Evolutionary conservation across 192 early-diverging fungal species (phyloP).

Genomic region (Coemansia sp.): DNA sequence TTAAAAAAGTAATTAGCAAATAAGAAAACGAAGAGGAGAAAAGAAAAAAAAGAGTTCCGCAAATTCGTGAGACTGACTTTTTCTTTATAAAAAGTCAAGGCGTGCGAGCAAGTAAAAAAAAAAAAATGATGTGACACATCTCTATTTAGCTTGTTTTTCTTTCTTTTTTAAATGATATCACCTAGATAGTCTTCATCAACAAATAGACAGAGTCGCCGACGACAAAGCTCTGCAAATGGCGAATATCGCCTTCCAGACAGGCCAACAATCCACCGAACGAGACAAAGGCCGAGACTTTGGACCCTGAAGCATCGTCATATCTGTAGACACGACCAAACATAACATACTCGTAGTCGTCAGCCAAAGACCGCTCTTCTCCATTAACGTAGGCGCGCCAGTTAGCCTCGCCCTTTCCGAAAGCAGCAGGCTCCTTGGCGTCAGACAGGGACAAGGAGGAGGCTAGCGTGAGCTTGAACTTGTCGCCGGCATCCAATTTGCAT

Average conservation of each 20-base stretch:
- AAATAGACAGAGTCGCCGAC: constrained; percentile 92
- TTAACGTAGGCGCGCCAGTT: constrained; percentile 57
- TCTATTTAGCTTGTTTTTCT: background rate
- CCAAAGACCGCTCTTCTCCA: constrained; percentile 70
- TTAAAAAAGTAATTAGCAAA: background rate
- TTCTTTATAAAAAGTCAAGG: background rate
- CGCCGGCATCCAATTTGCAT: constrained; percentile 82
- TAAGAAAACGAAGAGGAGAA: background rate
- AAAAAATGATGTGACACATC: background rate
- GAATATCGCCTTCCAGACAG: constrained; percentile 82
- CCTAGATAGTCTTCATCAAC: constrained; percentile 66
- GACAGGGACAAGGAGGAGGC: constrained; percentile 76
- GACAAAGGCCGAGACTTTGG: constrained; percentile 77
- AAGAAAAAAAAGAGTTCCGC: background rate
- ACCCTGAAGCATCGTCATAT: constrained; percentile 79
- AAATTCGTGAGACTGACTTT: background rate
- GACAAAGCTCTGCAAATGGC: constrained; percentile 77
- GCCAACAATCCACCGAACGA: constrained; percentile 94
- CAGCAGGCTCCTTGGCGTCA: constrained; percentile 28
- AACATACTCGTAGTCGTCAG: constrained; percentile 98
- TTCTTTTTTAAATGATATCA: background rate
- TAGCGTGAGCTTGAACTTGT: constrained; percentile 83
- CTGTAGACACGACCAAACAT: constrained; percentile 98
- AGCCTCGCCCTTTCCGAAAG: constrained; percentile 56
- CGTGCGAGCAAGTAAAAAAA: background rate